A percentile compares a stretch with the other conserved stretches of the same genome.
These are phyloP conservation scores for Globisporangium megalacanthum DNA, from an alignment of 352 stramenopile genomes.

Conservation along the genomic window DNA sequence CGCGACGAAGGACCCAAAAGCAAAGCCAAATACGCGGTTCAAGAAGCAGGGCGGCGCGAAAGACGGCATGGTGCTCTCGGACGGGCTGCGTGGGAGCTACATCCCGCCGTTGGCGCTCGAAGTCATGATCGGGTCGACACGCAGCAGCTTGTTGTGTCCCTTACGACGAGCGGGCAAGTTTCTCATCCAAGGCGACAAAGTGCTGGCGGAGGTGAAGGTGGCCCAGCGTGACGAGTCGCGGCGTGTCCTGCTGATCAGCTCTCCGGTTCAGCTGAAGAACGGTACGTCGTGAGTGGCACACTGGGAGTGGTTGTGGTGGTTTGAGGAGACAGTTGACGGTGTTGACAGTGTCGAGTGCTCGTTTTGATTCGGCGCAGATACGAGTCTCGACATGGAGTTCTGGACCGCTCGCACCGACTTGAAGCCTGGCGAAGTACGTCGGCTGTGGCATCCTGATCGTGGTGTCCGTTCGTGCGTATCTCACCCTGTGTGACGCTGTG, in stretches of 20 bases:
- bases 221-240: constrained; percentile 81
- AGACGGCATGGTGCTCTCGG: constrained; percentile 65
- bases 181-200: constrained; percentile 80
- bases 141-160: constrained; percentile 76
- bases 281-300: constrained; percentile 35
- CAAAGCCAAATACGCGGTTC: constrained; percentile 20
- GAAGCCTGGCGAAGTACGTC: constrained; percentile 37
- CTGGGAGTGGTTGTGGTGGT: background rate
- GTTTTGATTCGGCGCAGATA: constrained; percentile 30
- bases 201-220: constrained; percentile 86
- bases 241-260: constrained; percentile 77
- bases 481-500: background rate
- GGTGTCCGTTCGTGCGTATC: too few species aligned
- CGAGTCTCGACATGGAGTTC: constrained; percentile 76
- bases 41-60: constrained; percentile 20
- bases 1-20: constrained; percentile 38
- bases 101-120: constrained; percentile 81
- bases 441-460: background rate
- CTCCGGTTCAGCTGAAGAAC: constrained; percentile 87
- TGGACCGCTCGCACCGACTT: constrained; percentile 63
- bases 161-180: constrained; percentile 84
- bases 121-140: constrained; percentile 64
- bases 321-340: background rate
- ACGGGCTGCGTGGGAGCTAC: constrained; percentile 74
- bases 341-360: constrained; percentile 2